Percentiles rank a stretch among this genome's conserved stretches.
Evolutionary conservation across 345 rosid species (phyloP).

Genomic region (Populus alba): DNA sequence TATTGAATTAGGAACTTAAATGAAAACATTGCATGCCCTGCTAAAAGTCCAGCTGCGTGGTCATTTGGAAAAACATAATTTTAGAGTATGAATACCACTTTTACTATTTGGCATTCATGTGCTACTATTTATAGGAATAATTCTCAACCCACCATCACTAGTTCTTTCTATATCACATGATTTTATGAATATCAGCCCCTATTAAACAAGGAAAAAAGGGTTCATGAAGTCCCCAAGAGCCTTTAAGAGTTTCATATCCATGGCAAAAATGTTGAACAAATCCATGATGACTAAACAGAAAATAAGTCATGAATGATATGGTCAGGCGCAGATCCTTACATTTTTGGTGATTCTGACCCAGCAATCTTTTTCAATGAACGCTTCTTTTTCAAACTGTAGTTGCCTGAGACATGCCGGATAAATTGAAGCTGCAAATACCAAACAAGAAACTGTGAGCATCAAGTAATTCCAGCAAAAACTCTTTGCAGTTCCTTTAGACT

Average conservation of each 20-base stretch:
- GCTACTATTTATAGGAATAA: background rate
- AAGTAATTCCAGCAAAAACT: too few relatives aligned
- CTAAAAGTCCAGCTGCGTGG: background rate
- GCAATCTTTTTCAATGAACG: constrained; percentile 29
- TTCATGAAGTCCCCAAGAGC: background rate
- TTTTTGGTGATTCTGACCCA: constrained; percentile 29
- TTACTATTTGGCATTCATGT: too few relatives aligned
- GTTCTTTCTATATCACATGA: background rate
- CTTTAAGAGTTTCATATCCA: background rate
- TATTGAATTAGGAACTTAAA: background rate
- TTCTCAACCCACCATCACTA: background rate
- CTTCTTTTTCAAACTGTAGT: constrained; percentile 33
- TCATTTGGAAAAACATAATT: background rate
- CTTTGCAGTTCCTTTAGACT: too few relatives aligned
- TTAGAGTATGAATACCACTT: background rate
- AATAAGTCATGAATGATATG: background rate
- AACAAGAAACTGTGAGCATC: too few relatives aligned
- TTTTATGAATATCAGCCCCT: background rate
- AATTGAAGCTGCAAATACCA: constrained; percentile 92
- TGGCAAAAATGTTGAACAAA: background rate
- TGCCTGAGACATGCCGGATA: constrained; percentile 56
- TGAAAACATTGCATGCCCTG: background rate
- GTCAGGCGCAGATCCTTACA: constrained; percentile 38
- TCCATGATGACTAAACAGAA: background rate
- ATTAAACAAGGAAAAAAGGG: background rate